Evolutionary conservation across 371 early-diverging fungal genomes (phyloP), one percentile per base, ranked within the genome.

Genomic region (Lichtheimia corymbifera): DNA sequence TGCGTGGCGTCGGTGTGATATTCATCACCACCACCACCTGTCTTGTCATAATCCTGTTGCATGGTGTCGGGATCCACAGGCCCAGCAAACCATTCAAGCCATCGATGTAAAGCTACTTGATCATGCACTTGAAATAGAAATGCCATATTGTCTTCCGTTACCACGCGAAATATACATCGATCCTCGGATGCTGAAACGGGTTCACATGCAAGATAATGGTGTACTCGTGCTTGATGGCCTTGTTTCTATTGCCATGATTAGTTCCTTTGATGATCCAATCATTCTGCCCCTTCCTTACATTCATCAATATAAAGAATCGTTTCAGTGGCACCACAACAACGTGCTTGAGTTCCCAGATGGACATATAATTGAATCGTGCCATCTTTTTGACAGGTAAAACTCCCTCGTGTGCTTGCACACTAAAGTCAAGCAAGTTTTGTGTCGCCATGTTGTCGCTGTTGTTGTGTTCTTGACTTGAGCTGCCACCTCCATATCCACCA

Each of bases 261-360:
- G 28, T 5, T 49, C 42, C 55, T 47, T 24, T 40, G 54, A 28
- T 30, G 12, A 52, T 55, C 14, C 43, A 50, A 53, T 40, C 22
- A 17, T 49, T n/a, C 17, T 4, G 25, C 22, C 15, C 55, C 76
- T 72, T 68, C 55, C 76, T 72, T 68, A 76, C 79, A 28, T 65
- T 59, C 57, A 74, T 58, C 15, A 79, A 41, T 3, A 79, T 49
- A 62, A 79, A 79, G 35, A 61, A 70, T 5, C 61, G 67, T 41
- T 70, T 73, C 35, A 61, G 35, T 0, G 79, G 79, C 15, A 79
- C 68, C 28, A 79, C 63, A 0, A 73, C 61, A 17, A 79, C 55
- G 18, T 68, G 71, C n/a, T 74, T 69, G n/a, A 79, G 59, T 47
- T 73, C 72, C 79, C 79, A 79, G 22, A 79, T 75, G 2, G 76